Base-by-base conservation (phyloP, 257 asterid species). In the Salvia splendens region DNA sequence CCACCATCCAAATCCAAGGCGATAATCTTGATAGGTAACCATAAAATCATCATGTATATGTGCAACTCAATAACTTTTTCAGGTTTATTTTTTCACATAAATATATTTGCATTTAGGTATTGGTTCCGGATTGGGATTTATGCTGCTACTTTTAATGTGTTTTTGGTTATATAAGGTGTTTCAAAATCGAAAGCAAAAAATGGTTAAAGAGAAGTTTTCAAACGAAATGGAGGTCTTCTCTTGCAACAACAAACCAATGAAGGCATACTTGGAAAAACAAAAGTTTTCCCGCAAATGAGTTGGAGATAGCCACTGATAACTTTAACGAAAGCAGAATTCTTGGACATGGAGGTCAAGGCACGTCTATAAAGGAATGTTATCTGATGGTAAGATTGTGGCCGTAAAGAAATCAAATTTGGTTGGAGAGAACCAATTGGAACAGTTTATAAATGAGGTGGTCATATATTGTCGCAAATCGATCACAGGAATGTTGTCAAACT, bases 271-370 rank as follows among this genome's bases (percentile, higher is more conserved):
- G 47, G 71, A 3, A 72, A 57, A 16, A 65, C 56, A 0, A 73
- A 65, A n/a, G 62, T 46, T 16, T 73, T 65, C 35, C 56, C 28
- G 54, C 68, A 8, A 57, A 57, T 5, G 77, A 65, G 43, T 6
- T 73, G 38, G 72, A 65, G 17, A 73, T 57, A 49, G 72, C 77
- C 32, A 73, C 77, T 5, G 64, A 66, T 50, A n/a, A n/a, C n/a
- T n/a, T n/a, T n/a, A n/a, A n/a, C n/a, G n/a, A n/a, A n/a, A n/a
- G n/a, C n/a, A n/a, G n/a, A 16, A 57, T 73, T 73, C 69, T 50
- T 4, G 76, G 80, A 0, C 72, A 33, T 1, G 80, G 76, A 28
- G 80, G 80, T 36, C 77, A 76, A 17, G 77, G 74, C 12, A 36
- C 0, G 77, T n/a, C n/a, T n/a, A n/a, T 76, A 42, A 42, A 42